Evolutionary conservation across 352 stramenopile species (phyloP), one percentile per base, ranked within the genome.

Genomic region (Phytophthora quininea): DNA sequence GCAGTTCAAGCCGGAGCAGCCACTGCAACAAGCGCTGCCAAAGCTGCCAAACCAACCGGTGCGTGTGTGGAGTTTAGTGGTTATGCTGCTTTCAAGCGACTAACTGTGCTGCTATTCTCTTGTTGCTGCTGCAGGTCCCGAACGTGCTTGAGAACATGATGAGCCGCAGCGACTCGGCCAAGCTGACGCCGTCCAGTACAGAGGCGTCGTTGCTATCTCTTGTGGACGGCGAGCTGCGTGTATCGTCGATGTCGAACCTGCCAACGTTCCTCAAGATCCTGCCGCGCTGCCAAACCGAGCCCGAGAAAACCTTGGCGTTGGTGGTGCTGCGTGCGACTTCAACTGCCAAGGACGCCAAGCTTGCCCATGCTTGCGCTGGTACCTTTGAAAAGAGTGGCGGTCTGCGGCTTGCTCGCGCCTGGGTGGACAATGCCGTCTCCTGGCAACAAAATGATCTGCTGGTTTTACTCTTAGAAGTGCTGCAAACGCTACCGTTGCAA

Each of bases 381-480:
- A 76, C 77, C 11, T 96, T 92, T 62, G 88, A 96, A 57, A 89
- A 88, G 54, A 80, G 72, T 38, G 86, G 83, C 15, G 88, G 88
- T 0, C 62, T 96, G 32, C 89, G 90, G 65, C 76, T 92, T n/a
- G 81, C 86, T 37, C 87, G 85, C 56, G 68, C 79, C 33, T 96
- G 88, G 88, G 81, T 96, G 12, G 84, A 92, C 32, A 78, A 84
- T 47, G 86, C 86, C 14, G 83, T 94, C 4, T 75, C 89, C 24
- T 94, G 84, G 83, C 84, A 87, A 64, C 88, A 96, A 69, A 90
- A 76, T 31, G 85, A 93, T 49, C 74, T 96, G 50, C 73, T 96
- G 43, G 82, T 93, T 52, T 67, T 94, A 52, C 71, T 96, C 48
- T 79, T 96, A 67, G 80, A 90, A 69, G 86, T 93, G 58, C 69